Evolutionary conservation across 208 protist species (phyloP), one percentile per base, ranked within the genome.

Genomic region (Trypanosoma cruzi): DNA sequence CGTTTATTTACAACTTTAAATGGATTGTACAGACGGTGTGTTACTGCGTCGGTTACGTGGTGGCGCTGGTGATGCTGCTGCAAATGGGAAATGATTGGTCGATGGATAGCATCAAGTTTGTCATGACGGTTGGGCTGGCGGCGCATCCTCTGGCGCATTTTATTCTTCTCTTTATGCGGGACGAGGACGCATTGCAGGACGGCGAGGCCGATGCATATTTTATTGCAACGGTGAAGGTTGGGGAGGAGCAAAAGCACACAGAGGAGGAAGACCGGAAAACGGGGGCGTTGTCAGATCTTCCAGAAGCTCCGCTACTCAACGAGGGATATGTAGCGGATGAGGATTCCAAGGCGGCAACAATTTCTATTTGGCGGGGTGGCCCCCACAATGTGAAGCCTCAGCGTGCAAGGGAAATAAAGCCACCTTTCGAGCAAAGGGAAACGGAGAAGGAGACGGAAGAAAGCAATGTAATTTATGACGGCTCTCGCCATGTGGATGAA

Each of bases 21-120:
- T 89, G 84, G 81, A 83, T 89, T 24, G 58, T 86, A 44, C 84
- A 89, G 73, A 85, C 79, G 8, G 16, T 86, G 26, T 86, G 75
- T 60, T 86, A 82, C 55, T 59, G 75, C 11, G 73, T 86, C 4
- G 84, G 84, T 22, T 85, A 80, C 65, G n/a, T 60, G 18, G 24
- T 62, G 3, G 67, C 75, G 34, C 54, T 85, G 29, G 40, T 80
- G 14, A 55, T 86, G 64, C 71, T 89, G 22, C 8, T 54, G 13
- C 0, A 44, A 34, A 68, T 75, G 63, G 73, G 78, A 48, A 82
- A 89, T 62, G 36, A 60, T 0, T 85, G 83, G 83, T 31, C 6
- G 20, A 29, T 32, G 28, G 1, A 24, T 24, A 79, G 58, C 18
- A 66, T 88, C 31, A 48, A 68, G 10, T 34, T 59, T 50, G 71